Evolutionary conservation across 108 stramenopile genomes (phyloP).

Genomic region (Heterococcus sp.): DNA sequence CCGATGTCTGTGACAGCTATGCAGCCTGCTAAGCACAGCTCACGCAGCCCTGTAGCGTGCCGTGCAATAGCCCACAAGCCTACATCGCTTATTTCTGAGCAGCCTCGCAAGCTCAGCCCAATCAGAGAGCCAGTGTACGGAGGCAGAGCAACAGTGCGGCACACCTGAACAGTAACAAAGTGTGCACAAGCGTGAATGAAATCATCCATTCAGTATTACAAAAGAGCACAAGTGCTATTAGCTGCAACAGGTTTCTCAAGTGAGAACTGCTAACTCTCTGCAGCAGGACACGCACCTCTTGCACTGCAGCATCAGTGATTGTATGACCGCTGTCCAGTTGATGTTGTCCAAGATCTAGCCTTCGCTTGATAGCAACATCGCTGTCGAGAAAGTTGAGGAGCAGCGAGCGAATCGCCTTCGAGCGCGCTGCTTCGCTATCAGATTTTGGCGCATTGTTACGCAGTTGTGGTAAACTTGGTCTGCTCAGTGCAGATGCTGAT

Average conservation of each 20-base stretch:
- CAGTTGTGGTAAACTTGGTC: too few species aligned
- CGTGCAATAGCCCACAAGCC: conserved; percentile 48
- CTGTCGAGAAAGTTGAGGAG: conserved; percentile 44
- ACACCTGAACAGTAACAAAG: too few species aligned
- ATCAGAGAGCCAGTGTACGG: too few species aligned
- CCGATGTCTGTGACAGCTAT: conserved; percentile 46
- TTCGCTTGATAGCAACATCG: conserved; percentile 50
- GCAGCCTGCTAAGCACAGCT: conserved; percentile 47
- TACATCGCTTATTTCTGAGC: conserved; percentile 30
- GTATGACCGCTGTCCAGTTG: conserved; percentile 27
- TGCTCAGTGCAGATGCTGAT: too few species aligned
- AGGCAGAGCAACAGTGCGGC: too few species aligned
- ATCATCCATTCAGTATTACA: too few species aligned
- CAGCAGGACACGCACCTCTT: conserved; percentile 18
- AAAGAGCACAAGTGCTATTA: too few species aligned
- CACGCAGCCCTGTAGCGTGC: conserved; percentile 33
- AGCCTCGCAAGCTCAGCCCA: neutral
- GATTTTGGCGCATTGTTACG: too few species aligned
- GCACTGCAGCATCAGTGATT: conserved; percentile 55
- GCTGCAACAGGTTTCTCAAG: too few species aligned
- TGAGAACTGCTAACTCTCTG: too few species aligned
- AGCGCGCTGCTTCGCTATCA: neutral
- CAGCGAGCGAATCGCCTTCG: conserved; percentile 26
- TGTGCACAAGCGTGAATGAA: too few species aligned
- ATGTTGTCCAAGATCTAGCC: conserved; percentile 7